Evolutionary conservation across 179 eudicot genomes (phyloP).

Genomic region (Nepenthes alata): DNA sequence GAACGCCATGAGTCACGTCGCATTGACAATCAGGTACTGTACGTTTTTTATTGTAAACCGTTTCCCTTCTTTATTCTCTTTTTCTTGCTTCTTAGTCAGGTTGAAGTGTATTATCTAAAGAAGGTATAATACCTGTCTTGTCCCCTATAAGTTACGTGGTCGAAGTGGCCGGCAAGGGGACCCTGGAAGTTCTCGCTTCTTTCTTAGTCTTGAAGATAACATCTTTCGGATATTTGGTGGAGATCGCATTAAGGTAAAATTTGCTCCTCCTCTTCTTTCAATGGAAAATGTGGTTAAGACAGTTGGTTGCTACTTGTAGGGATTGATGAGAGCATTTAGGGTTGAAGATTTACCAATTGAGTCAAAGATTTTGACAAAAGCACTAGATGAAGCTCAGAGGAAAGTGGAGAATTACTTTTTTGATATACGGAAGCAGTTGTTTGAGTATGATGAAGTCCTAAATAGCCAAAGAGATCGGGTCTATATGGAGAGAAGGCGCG

Average conservation of each 20-base stretch:
- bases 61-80: neutral
- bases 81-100: neutral
- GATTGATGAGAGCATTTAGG: slow-evolving; percentile 96
- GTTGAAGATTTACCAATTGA: slow-evolving; percentile 96
- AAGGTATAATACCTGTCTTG: neutral
- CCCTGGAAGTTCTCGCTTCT: slow-evolving; percentile 98
- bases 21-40: slow-evolving; percentile 85
- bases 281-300: slow-evolving; percentile 3
- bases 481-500: slow-evolving; percentile 91
- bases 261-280: slow-evolving; percentile 4
- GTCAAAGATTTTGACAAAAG: slow-evolving; percentile 92
- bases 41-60: neutral
- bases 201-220: slow-evolving; percentile 98
- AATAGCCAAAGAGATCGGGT: slow-evolving; percentile 99
- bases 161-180: slow-evolving; percentile 99
- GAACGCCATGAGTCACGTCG: slow-evolving; percentile 99
- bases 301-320: slow-evolving; percentile 37
- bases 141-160: slow-evolving; percentile 63
- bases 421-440: slow-evolving; percentile 86
- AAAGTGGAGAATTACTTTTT: slow-evolving; percentile 98
- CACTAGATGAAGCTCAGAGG: slow-evolving; percentile 98
- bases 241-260: slow-evolving; percentile 80
- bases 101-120: slow-evolving; percentile 1
- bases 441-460: slow-evolving; percentile 93
- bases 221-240: slow-evolving; percentile 98